A percentile compares a stretch with the other conserved stretches of the same genome.
Conservation (phyloP, 192 early-diverging fungal species). For the Coemansia sp. region DNA sequence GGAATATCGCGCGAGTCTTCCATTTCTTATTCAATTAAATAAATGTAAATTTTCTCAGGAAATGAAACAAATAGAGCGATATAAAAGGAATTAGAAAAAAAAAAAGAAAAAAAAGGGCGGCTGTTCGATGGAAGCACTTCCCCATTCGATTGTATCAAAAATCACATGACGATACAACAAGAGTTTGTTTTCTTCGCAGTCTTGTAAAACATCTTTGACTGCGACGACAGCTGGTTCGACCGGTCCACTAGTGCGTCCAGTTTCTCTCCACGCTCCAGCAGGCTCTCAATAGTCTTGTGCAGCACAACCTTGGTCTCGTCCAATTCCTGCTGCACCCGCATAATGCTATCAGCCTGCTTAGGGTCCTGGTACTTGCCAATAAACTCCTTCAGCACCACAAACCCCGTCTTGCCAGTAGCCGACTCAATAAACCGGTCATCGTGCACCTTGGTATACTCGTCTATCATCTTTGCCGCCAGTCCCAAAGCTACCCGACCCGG, state of each 20-base stretch:
- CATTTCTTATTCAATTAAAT: background rate
- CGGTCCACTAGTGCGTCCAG: slow-evolving; percentile 85
- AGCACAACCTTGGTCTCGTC: slow-evolving; percentile 96
- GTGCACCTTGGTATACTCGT: slow-evolving; percentile 80
- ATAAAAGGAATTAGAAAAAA: background rate
- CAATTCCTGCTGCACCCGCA: slow-evolving; percentile 93
- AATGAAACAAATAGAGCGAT: background rate
- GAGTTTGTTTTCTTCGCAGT: slow-evolving; percentile 83
- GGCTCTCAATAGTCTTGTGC: slow-evolving; percentile 92
- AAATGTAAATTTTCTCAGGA: too few species aligned
- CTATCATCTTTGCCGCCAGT: slow-evolving; percentile 79
- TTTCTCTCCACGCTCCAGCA: slow-evolving; percentile 88
- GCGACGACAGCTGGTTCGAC: slow-evolving; percentile 81
- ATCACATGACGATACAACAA: slow-evolving; percentile 55
- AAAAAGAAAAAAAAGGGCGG: background rate
- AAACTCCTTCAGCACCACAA: slow-evolving; percentile 74
- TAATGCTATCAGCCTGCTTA: slow-evolving; percentile 85
- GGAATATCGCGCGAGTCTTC: slow-evolving; percentile 28
- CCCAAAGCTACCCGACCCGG: slow-evolving; percentile 88
- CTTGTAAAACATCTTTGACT: slow-evolving; percentile 97
- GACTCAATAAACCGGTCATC: slow-evolving; percentile 34
- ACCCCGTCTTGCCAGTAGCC: slow-evolving; percentile 54
- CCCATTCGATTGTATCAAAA: background rate
- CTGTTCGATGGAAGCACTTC: too few species aligned
- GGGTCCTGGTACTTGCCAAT: slow-evolving; percentile 90